Conservation (phyloP, 306 rosid species). For the Gleditsia sinensis region DNA sequence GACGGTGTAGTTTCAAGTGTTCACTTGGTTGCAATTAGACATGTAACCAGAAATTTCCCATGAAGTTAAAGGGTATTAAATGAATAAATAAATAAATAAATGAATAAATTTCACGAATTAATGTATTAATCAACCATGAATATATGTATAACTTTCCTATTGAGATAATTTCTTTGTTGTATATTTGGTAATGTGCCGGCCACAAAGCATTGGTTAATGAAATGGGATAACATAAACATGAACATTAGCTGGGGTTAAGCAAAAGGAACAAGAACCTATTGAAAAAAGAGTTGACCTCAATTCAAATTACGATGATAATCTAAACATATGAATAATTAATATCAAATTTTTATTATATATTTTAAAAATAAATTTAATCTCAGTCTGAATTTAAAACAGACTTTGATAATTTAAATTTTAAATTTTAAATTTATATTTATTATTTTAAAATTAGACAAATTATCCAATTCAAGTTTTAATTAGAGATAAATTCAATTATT, state of each 20-base stretch:
- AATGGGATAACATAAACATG: background rate
- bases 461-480: too few species aligned
- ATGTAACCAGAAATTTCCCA: background rate
- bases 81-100: constrained; percentile 1
- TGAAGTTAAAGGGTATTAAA: background rate
- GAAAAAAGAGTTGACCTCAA: background rate
- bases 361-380: too few species aligned
- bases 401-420: too few species aligned
- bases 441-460: too few species aligned
- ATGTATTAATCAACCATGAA: background rate
- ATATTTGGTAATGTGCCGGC: too few species aligned
- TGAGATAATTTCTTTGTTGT: background rate
- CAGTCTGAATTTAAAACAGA: too few species aligned
- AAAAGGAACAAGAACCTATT: background rate
- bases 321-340: too few species aligned
- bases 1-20: background rate
- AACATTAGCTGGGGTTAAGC: background rate
- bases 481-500: too few species aligned
- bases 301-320: too few species aligned
- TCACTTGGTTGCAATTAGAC: background rate
- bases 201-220: too few species aligned
- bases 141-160: background rate
- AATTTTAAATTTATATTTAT: too few species aligned
- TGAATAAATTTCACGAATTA: background rate
- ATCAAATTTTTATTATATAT: too few species aligned